Evolutionary conservation across 129 eudicot species (phyloP).

Genomic region (Heracleum sosnowskyi): DNA sequence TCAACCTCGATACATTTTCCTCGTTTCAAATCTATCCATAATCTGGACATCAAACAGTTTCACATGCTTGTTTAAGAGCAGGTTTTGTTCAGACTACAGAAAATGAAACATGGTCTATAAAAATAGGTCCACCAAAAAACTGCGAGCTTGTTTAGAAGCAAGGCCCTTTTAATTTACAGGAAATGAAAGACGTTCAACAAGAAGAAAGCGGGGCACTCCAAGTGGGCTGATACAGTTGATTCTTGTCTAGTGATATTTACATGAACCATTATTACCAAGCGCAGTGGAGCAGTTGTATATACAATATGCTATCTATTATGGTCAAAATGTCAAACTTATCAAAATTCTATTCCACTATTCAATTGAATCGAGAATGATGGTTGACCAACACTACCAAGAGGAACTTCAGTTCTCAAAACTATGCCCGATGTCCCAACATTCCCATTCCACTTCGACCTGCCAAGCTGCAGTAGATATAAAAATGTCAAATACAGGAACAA

Average conservation of each 20-base stretch:
- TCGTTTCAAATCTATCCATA: neutral
- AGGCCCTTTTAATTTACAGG: neutral
- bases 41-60: neutral
- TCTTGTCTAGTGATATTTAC: conserved; percentile 16
- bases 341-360: conserved; percentile 85
- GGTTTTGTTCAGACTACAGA: neutral
- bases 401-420: conserved; percentile 76
- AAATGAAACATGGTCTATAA: neutral
- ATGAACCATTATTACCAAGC: conserved; percentile 10
- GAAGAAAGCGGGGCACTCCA: neutral
- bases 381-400: conserved; percentile 53
- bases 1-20: neutral
- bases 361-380: conserved; percentile 84
- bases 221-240: neutral
- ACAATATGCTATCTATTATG: conserved; percentile 7
- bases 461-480: conserved; percentile 44
- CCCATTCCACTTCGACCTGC: conserved; percentile 97
- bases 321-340: conserved; percentile 8
- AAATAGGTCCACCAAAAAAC: neutral
- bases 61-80: neutral
- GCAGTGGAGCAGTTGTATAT: conserved; percentile 18
- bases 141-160: neutral
- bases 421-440: conserved; percentile 80
- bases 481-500: neutral
- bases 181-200: neutral